Evolutionary conservation across 2,329 filamentous ascomycete genomes (phyloP).

Genomic region (Beauveria asiatica): DNA sequence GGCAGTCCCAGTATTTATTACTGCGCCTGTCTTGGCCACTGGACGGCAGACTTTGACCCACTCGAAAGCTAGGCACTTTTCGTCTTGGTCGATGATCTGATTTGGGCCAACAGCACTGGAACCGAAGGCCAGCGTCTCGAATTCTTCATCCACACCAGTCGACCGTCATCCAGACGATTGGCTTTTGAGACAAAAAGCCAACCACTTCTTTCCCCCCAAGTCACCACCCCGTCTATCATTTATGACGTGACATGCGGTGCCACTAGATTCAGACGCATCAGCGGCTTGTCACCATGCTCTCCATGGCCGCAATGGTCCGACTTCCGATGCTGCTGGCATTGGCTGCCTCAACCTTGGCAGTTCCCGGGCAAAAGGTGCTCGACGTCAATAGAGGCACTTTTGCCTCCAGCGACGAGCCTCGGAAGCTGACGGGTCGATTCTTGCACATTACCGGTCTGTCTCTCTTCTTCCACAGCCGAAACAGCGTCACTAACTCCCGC

Average conservation of each 20-base stretch:
- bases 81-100: not conserved
- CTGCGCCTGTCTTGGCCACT: not conserved
- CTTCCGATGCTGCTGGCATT: conserved; percentile 7
- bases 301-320: not conserved
- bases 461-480: not conserved
- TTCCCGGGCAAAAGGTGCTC: not conserved
- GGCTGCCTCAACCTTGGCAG: not conserved
- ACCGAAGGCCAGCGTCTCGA: not conserved
- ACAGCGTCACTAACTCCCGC: not conserved
- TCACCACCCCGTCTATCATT: not conserved
- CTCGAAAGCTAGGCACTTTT: conserved; percentile 1
- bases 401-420: not conserved
- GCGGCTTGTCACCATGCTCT: not conserved
- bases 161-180: not conserved
- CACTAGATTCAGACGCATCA: not conserved
- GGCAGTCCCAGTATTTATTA: not conserved
- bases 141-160: not conserved
- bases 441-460: conserved; percentile 76
- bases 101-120: not conserved
- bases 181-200: not conserved
- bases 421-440: conserved; percentile 63
- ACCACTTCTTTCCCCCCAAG: no score
- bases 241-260: conserved; percentile 4
- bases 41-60: not conserved
- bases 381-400: not conserved